Base-by-base conservation (phyloP, 208 protist species). In the Porcisia hertigi region DNA sequence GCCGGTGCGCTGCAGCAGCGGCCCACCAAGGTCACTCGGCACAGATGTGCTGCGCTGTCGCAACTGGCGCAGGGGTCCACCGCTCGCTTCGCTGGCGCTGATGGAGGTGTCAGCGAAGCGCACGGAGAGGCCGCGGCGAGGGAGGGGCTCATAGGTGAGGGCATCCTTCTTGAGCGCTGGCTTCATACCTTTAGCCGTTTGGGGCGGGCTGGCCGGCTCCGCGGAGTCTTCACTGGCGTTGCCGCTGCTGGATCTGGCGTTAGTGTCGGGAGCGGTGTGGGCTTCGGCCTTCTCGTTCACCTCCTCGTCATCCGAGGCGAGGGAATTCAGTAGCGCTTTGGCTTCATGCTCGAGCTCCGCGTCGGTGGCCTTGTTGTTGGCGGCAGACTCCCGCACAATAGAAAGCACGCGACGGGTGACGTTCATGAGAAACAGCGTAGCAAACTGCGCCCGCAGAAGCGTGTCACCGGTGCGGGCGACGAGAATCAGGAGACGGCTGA, bases 351-450 rank as follows among this genome's bases (percentile, higher is more conserved):
- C 90, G 39, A 94, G 69, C 74, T 90, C 86, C 45, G 58, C 60
- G 41, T 77, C 77, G 16, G 74, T 88, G 23, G 81, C 87, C 67
- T 55, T 80, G 67, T 75, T 89, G 43, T 79, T 80, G 39, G 81
- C 82, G 9, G 92, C 90, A 52, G 84, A 83, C 74, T 88, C 83
- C 36, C 91, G 90, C 60, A 96, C 78, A 41, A 94, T 92, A 2
- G 90, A 89, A 18, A 96, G 75, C n/a, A 96, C 86, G 20, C 92
- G 87, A 0, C 92, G 90, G 16, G 89, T 92, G n/a, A 95, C 89
- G 73, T 96, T 96, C 80, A 87, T 94, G 8, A 96, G 85, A 65
- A 96, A 83, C 23, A 96, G 82, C 63, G 85, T 90, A 47, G 75
- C 72, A 70, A 94, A 93, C 80, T 93, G 90, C 20, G 90, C 81